Conservation (phyloP, 768 basidiomycete genomes). For the Lentinus tigrinus region DNA sequence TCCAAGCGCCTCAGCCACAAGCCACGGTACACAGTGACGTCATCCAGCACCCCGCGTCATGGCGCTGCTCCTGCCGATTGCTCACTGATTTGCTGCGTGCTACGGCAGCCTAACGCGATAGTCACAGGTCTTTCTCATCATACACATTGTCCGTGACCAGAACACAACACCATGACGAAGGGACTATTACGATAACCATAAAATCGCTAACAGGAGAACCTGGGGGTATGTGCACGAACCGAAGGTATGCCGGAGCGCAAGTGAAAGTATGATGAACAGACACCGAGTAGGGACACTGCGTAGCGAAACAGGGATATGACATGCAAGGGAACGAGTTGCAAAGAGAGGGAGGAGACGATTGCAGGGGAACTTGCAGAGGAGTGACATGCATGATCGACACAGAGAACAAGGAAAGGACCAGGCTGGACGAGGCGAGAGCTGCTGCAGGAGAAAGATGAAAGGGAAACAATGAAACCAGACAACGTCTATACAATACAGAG, state of each 20-base stretch:
- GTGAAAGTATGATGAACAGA: background rate
- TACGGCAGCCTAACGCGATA: no score
- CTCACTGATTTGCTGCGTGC: no score
- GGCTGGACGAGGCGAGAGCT: background rate
- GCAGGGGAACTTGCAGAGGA: no score
- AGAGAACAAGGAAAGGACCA: background rate
- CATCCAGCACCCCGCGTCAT: background rate
- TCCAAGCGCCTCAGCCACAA: background rate
- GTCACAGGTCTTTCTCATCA: no score
- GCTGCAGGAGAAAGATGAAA: background rate
- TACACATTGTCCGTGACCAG: background rate
- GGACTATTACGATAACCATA: background rate
- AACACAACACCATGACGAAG: constrained; percentile 6
- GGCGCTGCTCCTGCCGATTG: no score
- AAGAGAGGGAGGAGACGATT: background rate
- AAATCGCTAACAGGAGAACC: background rate
- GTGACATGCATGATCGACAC: background rate
- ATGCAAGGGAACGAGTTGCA: background rate
- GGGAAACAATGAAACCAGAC: constrained; percentile 14
- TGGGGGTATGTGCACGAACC: constrained; percentile 16
- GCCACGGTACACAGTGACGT: background rate
- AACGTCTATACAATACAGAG: constrained; percentile 8
- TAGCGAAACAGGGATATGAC: background rate
- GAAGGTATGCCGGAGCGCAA: constrained; percentile 11
- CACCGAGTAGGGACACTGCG: background rate